A percentile compares a stretch with the other conserved stretches of the same genome.
Evolutionary conservation across 2,329 filamentous ascomycete species (phyloP).

Genomic region (Fonsecaea monophora): DNA sequence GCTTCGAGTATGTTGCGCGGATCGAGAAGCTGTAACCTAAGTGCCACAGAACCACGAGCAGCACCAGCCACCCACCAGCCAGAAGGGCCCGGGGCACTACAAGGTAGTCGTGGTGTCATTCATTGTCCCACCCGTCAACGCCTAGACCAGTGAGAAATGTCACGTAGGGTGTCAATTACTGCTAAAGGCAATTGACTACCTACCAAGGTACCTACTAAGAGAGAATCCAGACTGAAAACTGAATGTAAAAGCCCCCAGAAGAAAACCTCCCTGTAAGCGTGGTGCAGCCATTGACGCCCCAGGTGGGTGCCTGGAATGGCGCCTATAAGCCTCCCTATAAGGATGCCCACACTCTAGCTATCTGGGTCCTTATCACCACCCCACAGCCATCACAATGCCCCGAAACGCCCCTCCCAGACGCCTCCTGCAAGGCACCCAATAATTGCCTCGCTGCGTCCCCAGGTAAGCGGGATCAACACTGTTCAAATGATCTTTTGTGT

Average conservation of each 20-base stretch:
- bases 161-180: background rate
- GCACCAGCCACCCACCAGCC: background rate
- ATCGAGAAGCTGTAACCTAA: background rate
- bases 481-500: background rate
- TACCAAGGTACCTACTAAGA: background rate
- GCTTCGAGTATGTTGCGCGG: constrained; percentile 15
- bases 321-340: background rate
- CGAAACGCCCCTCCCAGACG: background rate
- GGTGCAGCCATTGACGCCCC: too few relatives aligned
- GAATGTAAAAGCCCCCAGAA: background rate
- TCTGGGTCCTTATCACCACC: background rate
- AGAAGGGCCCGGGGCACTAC: background rate
- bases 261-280: background rate
- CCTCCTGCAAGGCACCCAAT: background rate
- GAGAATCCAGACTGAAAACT: background rate
- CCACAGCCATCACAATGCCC: background rate
- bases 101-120: too few relatives aligned
- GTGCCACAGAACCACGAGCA: background rate
- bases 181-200: background rate
- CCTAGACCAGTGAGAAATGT: too few relatives aligned
- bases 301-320: background rate
- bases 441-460: background rate
- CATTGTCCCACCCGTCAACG: background rate
- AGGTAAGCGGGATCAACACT: background rate
- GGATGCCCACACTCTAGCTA: background rate